Base-by-base conservation (phyloP, 129 eudicot species). In the Lactuca sativa region DNA sequence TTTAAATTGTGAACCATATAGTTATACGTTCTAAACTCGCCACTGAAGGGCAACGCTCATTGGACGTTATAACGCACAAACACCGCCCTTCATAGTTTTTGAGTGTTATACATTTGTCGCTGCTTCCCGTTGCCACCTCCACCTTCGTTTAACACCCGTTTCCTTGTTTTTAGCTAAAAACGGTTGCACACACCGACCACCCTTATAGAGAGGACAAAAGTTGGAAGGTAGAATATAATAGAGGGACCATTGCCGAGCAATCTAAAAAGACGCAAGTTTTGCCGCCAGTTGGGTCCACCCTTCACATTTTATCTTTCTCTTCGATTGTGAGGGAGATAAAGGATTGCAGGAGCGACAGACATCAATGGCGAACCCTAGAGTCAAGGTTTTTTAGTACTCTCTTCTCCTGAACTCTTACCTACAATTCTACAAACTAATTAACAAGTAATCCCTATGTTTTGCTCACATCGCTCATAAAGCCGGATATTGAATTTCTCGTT, bases 331-430 rank as follows among this genome's bases (percentile, higher is more conserved):
- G 79, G 74, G 54, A 74, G 51, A 49, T 36, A 55, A 73, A 53
- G 33, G 9, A 53, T 34, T 55, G 30, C 61, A 33, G 51, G 52
- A 65, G 36, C 56, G 4, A 59, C 16, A 70, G 17, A 66, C 76
- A 77, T 66, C 73, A 60, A 72, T 75, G 70, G 82, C 79, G 75
- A 79, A 60, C 70, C 72, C 81, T 13, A 62, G 69, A 43, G 74
- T 79, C 32, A 60, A 82, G 95, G 95, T 87, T 32, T 59, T 59
- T 66, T 10, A 59, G 43, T 3, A 63, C 25, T 12, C 4, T 43
- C 41, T 38, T 18, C n/a, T 43, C n/a, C 47, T 43, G 13, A 56
- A 21, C 9, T 15, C 21, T 51, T 34, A 41, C 15, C 5, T 8
- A 3, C n/a, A n/a, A n/a, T n/a, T n/a, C n/a, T n/a, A n/a, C 3